Evolutionary conservation across 2,329 filamentous ascomycete species (phyloP), one percentile per base, ranked within the genome.

Genomic region (Aspergillus quadricinctus): DNA sequence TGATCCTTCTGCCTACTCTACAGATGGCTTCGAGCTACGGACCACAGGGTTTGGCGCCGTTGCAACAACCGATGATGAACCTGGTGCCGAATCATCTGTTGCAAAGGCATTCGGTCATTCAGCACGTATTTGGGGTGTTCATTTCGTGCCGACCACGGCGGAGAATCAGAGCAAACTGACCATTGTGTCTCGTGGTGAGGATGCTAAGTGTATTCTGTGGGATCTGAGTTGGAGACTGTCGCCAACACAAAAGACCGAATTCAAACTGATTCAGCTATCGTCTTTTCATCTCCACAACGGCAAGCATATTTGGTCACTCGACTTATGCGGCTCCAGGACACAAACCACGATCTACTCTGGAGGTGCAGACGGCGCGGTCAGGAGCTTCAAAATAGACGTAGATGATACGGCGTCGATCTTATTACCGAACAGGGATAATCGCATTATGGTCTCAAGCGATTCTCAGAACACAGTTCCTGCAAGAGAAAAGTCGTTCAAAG

Each of bases 281-380:
- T 84, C 81, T 7, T 82, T 84, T 50, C 79, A 82, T 2, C 83
- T 85, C 57, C 92, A 97, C 69, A 81, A 79, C 35, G 94, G 94
- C 6, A 99, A 97, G 72, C 92, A 97, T 68, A 86, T 97, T 6
- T 97, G 93, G 92, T 87, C 92, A 0, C 80, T 86, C 40, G 84
- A 83, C 11, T 57, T 75, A 52, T 66, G 56, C 23, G 57, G 51
- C 10, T 63, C 67, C 1, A 64, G 69, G 0, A 62, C 70, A 14
- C 70, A 69, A 14, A 65, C 78, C 0, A 59, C 80, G 1, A 61
- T 91, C 21, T 86, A 83, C 3, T 92, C 89, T 1, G 94, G 94
- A 11, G 94, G 90, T n/a, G 88, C 90, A 10, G 94, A 99, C 73
- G 88, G 92, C 17, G 80, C 81, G 31, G 76, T 88, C 41, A 72